Evolutionary conservation across 192 early-diverging fungal species (phyloP), one percentile per base, ranked within the genome.

Genomic region (Umbelopsis vinacea): DNA sequence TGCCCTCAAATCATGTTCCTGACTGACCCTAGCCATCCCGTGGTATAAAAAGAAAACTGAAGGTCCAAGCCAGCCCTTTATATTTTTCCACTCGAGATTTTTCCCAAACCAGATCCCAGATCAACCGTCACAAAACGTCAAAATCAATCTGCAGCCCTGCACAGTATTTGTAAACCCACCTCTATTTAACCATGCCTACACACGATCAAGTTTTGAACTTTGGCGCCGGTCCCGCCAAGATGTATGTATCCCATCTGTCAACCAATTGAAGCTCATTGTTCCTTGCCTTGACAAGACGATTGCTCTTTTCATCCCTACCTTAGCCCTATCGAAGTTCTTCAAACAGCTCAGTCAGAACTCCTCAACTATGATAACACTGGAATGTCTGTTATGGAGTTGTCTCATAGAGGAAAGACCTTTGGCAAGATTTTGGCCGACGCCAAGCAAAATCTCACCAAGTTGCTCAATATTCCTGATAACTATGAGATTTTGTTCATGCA

Each of bases 401-500:
- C 95, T 9, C 97, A 99, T 76, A 94, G 98, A 45, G 94, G 94
- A 33, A 87, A 87, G 71, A 82, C 87, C 11, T 99, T 96, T 71
- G 93, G 91, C 47, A 75, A 76, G 17, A 89, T 97, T 72, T 85
- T 95, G 73, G 78, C 84, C 66, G 82, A 82, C 21, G 91, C 98
- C 10, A 90, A 98, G 73, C 73, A 79, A 2, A 84, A 93, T 23
- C 88, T 97, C 52, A 86, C 88, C 14, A 71, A 74, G 3, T 77
- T 97, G 14, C 84, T 98, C 52, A 75, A 84, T n/a, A 86, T 99
- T 50, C 97, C 97, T 33, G 84, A 86, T 69, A 94, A 95, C 86
- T 97, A 99, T 85, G 85, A 89, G 48, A 87, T 99, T 40, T 67
- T 96, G 54, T 98, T 97, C 77, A 89, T 97, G 89, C 97, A 98